phyloP scores from a whole-genome alignment of 2,329 filamentous ascomycete species.

The Lomentospora prolificans region DNA sequence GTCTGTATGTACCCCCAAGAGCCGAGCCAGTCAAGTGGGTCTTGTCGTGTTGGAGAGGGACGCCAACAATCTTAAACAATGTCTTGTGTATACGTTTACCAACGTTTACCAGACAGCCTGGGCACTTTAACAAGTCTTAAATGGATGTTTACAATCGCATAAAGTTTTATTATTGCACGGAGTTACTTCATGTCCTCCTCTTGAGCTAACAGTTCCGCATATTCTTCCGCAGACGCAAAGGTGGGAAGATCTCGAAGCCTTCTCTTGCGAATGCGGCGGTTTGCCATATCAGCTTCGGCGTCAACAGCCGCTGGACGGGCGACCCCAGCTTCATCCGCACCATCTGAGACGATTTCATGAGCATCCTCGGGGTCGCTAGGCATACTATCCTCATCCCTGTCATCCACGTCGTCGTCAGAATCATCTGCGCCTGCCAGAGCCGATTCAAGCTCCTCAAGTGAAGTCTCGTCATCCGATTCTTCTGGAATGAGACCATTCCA shows the following conservation, averaged over 20 bases:
- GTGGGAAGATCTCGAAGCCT: conserved; percentile 83
- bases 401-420: conserved; percentile 35
- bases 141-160: no score
- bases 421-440: conserved; percentile 39
- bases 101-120: no score
- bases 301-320: no score
- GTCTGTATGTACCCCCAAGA: neutral
- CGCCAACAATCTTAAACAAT: no score
- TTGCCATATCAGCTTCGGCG: conserved; percentile 53
- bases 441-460: no score
- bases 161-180: neutral
- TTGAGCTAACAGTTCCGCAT: conserved; percentile 70
- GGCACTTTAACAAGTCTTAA: no score
- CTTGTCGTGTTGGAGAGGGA: no score
- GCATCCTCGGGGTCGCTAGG: conserved; percentile 29
- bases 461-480: conserved; percentile 25
- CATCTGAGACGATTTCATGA: conserved; percentile 34
- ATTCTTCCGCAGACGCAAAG: conserved; percentile 90
- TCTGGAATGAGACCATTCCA: conserved; percentile 85
- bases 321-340: conserved; percentile 24
- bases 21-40: neutral
- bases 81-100: no score
- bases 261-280: conserved; percentile 53
- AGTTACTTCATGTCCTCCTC: conserved; percentile 37
- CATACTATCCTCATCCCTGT: conserved; percentile 31